Conservation (phyloP, 768 basidiomycete species). For the Auriscalpium orientale region DNA sequence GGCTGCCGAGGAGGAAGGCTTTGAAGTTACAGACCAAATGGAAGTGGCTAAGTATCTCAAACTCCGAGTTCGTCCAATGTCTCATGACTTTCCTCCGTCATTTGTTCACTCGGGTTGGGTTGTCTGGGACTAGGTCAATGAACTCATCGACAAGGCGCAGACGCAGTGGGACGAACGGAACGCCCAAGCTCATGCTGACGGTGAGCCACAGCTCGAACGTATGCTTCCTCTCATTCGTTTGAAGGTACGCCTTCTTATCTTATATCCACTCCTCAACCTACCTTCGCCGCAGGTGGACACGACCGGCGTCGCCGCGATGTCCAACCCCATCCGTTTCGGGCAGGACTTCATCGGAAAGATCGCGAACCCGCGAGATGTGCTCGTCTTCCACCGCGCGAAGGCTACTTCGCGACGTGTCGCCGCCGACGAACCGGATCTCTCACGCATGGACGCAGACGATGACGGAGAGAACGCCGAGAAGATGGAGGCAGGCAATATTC, state of each 20-base stretch:
- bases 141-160: constrained; percentile 73
- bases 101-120: not conserved
- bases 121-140: constrained; percentile 52
- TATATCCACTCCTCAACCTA: not conserved
- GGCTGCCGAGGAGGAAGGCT: constrained; percentile 65
- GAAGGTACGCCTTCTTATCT: constrained; percentile 40
- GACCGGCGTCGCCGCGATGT: constrained; percentile 83
- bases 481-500: constrained; percentile 56
- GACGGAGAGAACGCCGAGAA: constrained; percentile 8
- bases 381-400: constrained; percentile 84
- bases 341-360: constrained; percentile 88
- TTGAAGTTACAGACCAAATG: constrained; percentile 76
- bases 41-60: constrained; percentile 79
- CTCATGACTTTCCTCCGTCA: not conserved
- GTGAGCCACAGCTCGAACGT: constrained; percentile 50
- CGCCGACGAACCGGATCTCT: constrained; percentile 68
- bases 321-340: constrained; percentile 94
- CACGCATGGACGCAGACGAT: constrained; percentile 45
- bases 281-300: constrained; percentile 65
- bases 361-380: constrained; percentile 91
- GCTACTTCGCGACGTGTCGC: constrained; percentile 47
- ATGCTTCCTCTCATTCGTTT: constrained; percentile 87
- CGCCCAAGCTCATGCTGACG: constrained; percentile 47
- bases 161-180: constrained; percentile 73
- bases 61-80: constrained; percentile 39